Base-by-base conservation (phyloP, 202 grass and related monocot species). In the Carex sylvatica region DNA sequence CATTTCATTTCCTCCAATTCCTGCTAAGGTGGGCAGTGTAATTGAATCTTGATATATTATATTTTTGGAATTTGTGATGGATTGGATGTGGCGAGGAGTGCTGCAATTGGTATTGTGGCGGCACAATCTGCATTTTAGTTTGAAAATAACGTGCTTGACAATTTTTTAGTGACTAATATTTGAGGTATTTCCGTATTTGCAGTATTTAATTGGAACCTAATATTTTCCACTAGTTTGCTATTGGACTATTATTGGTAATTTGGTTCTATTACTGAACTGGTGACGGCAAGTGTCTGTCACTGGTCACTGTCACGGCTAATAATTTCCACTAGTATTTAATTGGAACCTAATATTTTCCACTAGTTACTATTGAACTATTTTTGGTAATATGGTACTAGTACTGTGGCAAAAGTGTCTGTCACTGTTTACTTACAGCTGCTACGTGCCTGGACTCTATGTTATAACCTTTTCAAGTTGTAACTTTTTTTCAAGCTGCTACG, bases 81-180 rank as follows among this genome's bases (percentile, higher is more conserved):
- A 52, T 86, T 95, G 28, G 84, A 93, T 87, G 82, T 98, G 70
- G 88, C 87, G 75, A 81, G 18, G 82, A 91, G 87, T 83, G 90
- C 92, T 14, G 92, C 90, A 11, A 74, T 94, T 72, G 95, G 92
- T 54, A 85, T 93, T 58, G 87, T 87, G 74, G 84, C 82, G 42
- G 92, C 90, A 49, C 95, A 95, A 86, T 87, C 86, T 47, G 93
- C 95, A 40, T 90, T 98, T 42, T 89, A 95, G 61, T 88, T 87
- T 62, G 87, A 98, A 90, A 68, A 80, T 77, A 98, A 95, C 70
- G 82, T 98, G 52, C 92, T 90, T 40, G 61, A 83, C 77, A 76
- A 84, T 42, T 87, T 95, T 85, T 86, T 62, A 73, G 46, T 68
- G 24, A 72, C 58, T 51, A 86, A 23, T 63, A 62, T 97, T 81